Base-by-base conservation (phyloP, 2,329 filamentous ascomycete species). In the Beauveria rudraprayagi region DNA sequence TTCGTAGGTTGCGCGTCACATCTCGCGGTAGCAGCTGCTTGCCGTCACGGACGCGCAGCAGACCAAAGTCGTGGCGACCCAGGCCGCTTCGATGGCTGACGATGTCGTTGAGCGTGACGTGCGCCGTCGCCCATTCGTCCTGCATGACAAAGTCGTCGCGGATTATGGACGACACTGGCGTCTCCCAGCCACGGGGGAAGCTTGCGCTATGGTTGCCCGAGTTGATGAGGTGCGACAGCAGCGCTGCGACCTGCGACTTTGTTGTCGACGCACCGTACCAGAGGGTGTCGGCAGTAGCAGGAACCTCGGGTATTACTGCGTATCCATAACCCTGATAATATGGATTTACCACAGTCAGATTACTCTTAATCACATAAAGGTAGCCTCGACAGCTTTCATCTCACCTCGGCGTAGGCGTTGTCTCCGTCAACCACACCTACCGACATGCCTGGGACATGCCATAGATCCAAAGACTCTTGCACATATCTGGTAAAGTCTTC, bases 1-100 rank as follows among this genome's bases (percentile, higher is more conserved):
- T 66, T 3, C 80, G 72, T 26, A 83, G 64, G 19, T 75, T 76
- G 28, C 77, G 71, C 9, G 77, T 75, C 0, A 76, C 62, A 1
- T 76, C 76, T 41, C 65, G 70, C 1, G 73, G 68, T 2, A 65
- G 75, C 60, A 54, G 67, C 50, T 56, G 50, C 30, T 41, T 61
- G 22, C 52, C 28, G 34, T 61, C 44, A 8, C 41, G 22, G 43
- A 56, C 43, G 40, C 17, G 46, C 16, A 50, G 26, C 5, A 55
- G 5, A 2, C 28, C 43, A 4, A 17, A 17, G 16, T 61, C 52
- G 17, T 61, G 59, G 17, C 59, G 59, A 7, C 52, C 44, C 51
- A 61, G 50, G 24, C 59, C 59, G 17, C 52, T 61, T 44, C 51
- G 51, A 24, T 61, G 52, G 24, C 51, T 48, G 43, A 44, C 59